Conservation (phyloP, 768 basidiomycete genomes). For the Coprinellus micaceus region DNA sequence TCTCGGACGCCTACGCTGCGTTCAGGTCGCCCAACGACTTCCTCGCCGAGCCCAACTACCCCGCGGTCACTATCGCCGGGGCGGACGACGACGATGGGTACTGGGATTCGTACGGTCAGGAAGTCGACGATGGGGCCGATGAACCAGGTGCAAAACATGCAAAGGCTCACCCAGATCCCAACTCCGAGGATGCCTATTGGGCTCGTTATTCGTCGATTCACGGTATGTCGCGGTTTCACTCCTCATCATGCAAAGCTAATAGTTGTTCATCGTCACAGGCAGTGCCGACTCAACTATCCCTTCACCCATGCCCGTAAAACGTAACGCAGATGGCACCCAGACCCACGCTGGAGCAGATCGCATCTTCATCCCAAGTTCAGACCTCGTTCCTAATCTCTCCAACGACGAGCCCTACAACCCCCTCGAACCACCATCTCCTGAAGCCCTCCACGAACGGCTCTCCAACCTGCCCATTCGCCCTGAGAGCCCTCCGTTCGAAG, state of each 20-base stretch:
- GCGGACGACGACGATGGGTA: constrained; percentile 51
- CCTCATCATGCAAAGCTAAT: not conserved
- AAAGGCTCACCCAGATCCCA: constrained; percentile 21
- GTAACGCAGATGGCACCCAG: constrained; percentile 17
- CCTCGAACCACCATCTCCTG: constrained; percentile 40
- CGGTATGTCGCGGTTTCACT: constrained; percentile 38
- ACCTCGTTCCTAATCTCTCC: constrained; percentile 22
- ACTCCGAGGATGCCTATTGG: constrained; percentile 68
- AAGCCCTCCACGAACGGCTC: constrained; percentile 37
- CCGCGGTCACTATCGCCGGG: constrained; percentile 19
- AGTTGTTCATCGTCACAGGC: constrained; percentile 35
- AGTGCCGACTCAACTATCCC: constrained; percentile 71
- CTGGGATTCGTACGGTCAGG: constrained; percentile 62
- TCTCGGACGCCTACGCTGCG: constrained; percentile 24
- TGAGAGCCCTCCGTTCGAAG: constrained; percentile 21
- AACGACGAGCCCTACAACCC: constrained; percentile 34
- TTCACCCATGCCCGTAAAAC: constrained; percentile 37
- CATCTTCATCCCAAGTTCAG: constrained; percentile 29
- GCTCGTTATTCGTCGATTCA: constrained; percentile 68
- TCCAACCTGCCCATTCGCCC: constrained; percentile 29
- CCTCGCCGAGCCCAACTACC: constrained; percentile 24
- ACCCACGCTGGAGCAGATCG: constrained; percentile 15
- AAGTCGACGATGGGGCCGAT: constrained; percentile 29
- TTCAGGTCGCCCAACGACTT: constrained; percentile 29
- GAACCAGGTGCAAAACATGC: constrained; percentile 11